Percentiles rank a stretch among this genome's conserved stretches.
Conservation (phyloP, 345 rosid genomes). For the Psidium guajava region DNA sequence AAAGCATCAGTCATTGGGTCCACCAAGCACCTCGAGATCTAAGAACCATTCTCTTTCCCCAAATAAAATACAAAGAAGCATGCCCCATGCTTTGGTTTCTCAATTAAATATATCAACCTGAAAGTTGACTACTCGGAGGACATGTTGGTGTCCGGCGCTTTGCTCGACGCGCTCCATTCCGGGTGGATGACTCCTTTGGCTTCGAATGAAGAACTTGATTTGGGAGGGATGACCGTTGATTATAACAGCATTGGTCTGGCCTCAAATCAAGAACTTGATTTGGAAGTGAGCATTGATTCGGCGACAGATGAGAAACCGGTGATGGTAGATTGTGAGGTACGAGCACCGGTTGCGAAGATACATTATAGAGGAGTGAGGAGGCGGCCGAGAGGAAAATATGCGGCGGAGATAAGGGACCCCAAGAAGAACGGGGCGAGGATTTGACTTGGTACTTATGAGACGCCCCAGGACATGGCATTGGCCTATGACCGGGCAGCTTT, state of each 20-base stretch:
- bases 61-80: background rate
- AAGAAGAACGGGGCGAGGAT: slow-evolving; percentile 34
- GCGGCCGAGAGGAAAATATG: slow-evolving; percentile 39
- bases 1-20: background rate
- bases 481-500: slow-evolving; percentile 38
- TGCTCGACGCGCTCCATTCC: slow-evolving; percentile 20
- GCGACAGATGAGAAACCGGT: too few relatives aligned
- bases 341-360: background rate
- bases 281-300: background rate
- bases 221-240: background rate
- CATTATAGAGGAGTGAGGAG: background rate
- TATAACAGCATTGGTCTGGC: background rate
- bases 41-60: background rate
- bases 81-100: background rate
- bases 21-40: background rate
- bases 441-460: slow-evolving; percentile 34
- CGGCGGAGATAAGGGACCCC: slow-evolving; percentile 39
- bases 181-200: slow-evolving; percentile 17
- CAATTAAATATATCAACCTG: background rate
- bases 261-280: too few relatives aligned
- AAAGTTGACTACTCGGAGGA: slow-evolving; percentile 21
- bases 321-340: slow-evolving; percentile 6
- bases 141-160: slow-evolving; percentile 20
- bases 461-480: slow-evolving; percentile 35
- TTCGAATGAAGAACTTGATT: background rate